These are phyloP conservation scores for Lolium multiflorum DNA, from an alignment of 176 grass and related monocot genomes.

Conservation along the genomic window DNA sequence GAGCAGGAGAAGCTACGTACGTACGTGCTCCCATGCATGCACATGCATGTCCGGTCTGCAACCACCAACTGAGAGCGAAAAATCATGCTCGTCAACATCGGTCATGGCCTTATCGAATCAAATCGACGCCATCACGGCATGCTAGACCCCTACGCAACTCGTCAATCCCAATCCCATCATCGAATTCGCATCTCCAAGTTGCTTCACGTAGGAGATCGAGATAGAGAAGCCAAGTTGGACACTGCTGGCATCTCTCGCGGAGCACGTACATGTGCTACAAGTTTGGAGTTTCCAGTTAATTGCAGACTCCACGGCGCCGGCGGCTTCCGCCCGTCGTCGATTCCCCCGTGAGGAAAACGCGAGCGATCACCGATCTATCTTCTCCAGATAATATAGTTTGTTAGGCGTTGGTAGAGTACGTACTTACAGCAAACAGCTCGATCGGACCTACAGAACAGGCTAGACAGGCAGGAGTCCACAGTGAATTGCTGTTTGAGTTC, in stretches of 20 bases:
- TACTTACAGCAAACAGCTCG: not conserved
- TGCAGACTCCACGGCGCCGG: not conserved
- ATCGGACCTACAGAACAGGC: not conserved
- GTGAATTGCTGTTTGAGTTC: not conserved
- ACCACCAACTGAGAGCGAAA: not conserved
- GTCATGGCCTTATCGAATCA: constrained; percentile 4
- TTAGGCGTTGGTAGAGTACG: not conserved
- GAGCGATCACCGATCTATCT: not conserved
- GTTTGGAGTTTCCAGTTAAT: not conserved
- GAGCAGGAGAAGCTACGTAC: not conserved
- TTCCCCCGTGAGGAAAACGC: constrained; percentile 16
- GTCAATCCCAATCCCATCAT: not conserved
- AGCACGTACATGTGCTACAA: too few species aligned
- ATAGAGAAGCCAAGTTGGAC: constrained; percentile 36
- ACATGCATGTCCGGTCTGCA: not conserved
- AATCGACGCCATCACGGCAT: not conserved
- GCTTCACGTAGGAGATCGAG: not conserved
- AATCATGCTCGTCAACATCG: not conserved
- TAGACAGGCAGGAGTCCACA: not conserved
- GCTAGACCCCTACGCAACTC: constrained; percentile 16
- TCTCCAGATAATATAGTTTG: not conserved
- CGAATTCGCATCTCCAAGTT: not conserved
- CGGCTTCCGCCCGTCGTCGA: not conserved
- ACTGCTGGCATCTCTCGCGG: not conserved
- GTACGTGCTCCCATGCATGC: not conserved